These are phyloP conservation scores for Fragosphaeria purpurea DNA, from an alignment of 2,329 filamentous ascomycete species.

Conservation along the genomic window DNA sequence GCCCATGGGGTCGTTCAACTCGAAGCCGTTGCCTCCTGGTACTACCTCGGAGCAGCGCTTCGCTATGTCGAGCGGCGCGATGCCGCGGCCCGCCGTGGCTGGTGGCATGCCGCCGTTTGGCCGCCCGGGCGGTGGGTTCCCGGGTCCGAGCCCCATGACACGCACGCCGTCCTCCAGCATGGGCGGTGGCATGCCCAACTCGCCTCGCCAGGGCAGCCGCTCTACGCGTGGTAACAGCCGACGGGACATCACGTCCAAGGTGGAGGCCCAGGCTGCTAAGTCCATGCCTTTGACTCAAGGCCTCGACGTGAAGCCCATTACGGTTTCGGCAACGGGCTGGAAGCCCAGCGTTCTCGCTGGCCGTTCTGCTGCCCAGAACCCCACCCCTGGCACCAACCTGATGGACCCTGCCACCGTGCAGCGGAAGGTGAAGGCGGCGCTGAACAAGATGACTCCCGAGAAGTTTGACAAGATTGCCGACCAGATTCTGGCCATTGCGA, in stretches of 20 bases:
- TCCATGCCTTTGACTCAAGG: slow-evolving; percentile 85
- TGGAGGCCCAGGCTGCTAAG: slow-evolving; percentile 64
- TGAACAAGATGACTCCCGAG: slow-evolving; percentile 99
- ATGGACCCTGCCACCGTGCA: slow-evolving; percentile 91
- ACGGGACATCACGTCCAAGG: slow-evolving; percentile 39
- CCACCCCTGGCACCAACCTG: slow-evolving; percentile 37
- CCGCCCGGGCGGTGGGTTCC: slow-evolving; percentile 49
- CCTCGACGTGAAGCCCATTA: slow-evolving; percentile 71
- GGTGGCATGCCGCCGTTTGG: slow-evolving; percentile 30
- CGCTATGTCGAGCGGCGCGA: slow-evolving; percentile 46
- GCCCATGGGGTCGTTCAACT: slow-evolving; percentile 63
- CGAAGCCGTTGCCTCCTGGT: slow-evolving; percentile 58
- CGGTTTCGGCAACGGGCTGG: slow-evolving; percentile 68
- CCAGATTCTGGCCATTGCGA: slow-evolving; percentile 85
- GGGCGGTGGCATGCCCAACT: slow-evolving; percentile 52
- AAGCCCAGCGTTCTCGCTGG: slow-evolving; percentile 66
- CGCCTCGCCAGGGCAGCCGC: slow-evolving; percentile 58
- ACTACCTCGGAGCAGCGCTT: slow-evolving; percentile 74
- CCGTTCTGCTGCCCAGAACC: slow-evolving; percentile 24
- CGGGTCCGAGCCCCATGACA: slow-evolving; percentile 51
- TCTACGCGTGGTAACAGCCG: slow-evolving; percentile 55
- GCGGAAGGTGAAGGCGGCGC: slow-evolving; percentile 93
- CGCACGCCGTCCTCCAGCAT: slow-evolving; percentile 50
- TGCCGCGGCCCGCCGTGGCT: slow-evolving; percentile 30
- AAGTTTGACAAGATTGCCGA: slow-evolving; percentile 95